These are phyloP conservation scores for Heterobasidion irregulare DNA, from an alignment of 1,284 basidiomycete genomes.

Conservation along the genomic window DNA sequence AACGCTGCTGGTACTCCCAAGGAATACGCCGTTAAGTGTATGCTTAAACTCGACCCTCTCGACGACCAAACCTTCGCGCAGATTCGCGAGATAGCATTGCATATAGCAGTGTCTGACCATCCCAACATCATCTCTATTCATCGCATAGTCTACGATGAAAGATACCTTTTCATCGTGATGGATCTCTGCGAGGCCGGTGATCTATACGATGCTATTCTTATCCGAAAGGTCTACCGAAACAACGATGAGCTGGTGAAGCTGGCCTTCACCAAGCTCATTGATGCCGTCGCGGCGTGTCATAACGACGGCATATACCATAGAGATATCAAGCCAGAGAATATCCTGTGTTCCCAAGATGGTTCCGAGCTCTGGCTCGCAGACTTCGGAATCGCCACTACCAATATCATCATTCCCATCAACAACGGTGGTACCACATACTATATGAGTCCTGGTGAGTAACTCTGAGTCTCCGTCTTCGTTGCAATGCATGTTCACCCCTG, in stretches of 20 bases:
- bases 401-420: slow-evolving; percentile 40
- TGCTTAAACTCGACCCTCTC: slow-evolving; percentile 38
- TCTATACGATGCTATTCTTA: slow-evolving; percentile 54
- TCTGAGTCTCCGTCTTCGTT: neutral
- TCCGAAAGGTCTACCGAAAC: slow-evolving; percentile 35
- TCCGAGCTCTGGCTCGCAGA: slow-evolving; percentile 46
- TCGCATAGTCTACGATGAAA: slow-evolving; percentile 39
- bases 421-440: slow-evolving; percentile 47
- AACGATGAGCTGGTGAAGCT: slow-evolving; percentile 40
- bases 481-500: neutral
- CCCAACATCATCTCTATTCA: slow-evolving; percentile 52
- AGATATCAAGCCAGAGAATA: slow-evolving; percentile 73
- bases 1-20: slow-evolving; percentile 9
- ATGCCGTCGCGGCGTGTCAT: slow-evolving; percentile 57
- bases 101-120: slow-evolving; percentile 49
- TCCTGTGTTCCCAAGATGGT: slow-evolving; percentile 44
- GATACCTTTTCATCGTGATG: slow-evolving; percentile 48
- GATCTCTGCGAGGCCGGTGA: slow-evolving; percentile 60
- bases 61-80: neutral
- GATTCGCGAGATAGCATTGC: slow-evolving; percentile 27
- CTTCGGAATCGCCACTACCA: slow-evolving; percentile 61
- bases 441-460: slow-evolving; percentile 46
- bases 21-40: slow-evolving; percentile 49
- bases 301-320: slow-evolving; percentile 55
- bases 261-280: slow-evolving; percentile 55